Evolutionary conservation across 208 protist species (phyloP).

Genomic region (Trichomonas vaginalis): DNA sequence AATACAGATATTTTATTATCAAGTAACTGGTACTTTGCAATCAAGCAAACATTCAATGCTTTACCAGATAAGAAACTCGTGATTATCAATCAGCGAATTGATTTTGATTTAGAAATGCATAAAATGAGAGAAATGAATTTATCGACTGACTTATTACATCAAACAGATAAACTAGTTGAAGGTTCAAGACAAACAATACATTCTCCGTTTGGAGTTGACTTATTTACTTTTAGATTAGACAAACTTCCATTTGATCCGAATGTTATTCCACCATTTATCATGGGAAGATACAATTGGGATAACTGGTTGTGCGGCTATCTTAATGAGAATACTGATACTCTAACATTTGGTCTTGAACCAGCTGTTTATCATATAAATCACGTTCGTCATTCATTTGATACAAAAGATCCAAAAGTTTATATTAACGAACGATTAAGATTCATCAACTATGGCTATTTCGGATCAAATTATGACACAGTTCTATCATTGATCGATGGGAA

Average conservation of each 20-base stretch:
- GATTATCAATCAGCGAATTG: background rate
- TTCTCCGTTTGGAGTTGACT: background rate
- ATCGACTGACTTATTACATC: background rate
- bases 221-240: background rate
- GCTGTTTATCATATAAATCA: slow-evolving; percentile 10
- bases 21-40: background rate
- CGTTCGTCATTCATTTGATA: background rate
- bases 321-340: background rate
- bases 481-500: background rate
- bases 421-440: background rate
- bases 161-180: background rate
- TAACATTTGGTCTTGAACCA: background rate
- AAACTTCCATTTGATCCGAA: background rate
- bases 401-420: background rate
- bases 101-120: background rate
- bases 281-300: slow-evolving; percentile 6
- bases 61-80: background rate
- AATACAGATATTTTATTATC: background rate
- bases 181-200: background rate
- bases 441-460: background rate
- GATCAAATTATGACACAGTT: background rate
- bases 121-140: background rate
- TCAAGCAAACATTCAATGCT: background rate
- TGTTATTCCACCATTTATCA: background rate
- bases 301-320: background rate